Conservation (phyloP, 371 early-diverging fungal species). For the Nosema muscidifuracis region DNA sequence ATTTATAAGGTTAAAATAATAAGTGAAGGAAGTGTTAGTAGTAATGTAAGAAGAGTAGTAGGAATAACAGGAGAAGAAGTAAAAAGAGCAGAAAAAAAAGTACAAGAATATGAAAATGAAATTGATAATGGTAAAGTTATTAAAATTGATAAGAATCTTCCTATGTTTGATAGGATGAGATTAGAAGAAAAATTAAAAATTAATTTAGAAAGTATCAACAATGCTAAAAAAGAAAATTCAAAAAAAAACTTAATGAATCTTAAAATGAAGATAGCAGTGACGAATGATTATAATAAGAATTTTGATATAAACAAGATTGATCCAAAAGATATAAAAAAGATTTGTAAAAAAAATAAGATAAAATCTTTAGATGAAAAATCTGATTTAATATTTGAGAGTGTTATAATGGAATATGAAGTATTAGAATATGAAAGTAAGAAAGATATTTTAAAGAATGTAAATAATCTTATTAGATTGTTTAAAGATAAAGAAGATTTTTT, state of each 20-base stretch:
- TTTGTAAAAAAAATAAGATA: background rate
- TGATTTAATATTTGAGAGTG: background rate
- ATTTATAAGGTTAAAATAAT: conserved; percentile 78
- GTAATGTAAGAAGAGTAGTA: conserved; percentile 88
- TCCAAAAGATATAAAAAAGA: too few relatives aligned
- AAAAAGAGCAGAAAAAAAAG: conserved; percentile 45
- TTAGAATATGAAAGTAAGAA: background rate
- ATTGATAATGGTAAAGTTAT: conserved; percentile 28
- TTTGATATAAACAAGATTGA: too few relatives aligned
- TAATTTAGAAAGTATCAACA: conserved; percentile 27
- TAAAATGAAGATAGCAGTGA: background rate
- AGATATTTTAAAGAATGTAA: conserved; percentile 2
- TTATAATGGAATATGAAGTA: background rate
- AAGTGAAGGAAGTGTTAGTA: conserved; percentile 85
- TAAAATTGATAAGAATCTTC: conserved; percentile 28
- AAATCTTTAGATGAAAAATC: background rate
- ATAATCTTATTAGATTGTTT: background rate
- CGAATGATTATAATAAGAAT: too few relatives aligned
- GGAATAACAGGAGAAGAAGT: conserved; percentile 75
- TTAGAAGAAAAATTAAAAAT: conserved; percentile 32
- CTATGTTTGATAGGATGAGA: conserved; percentile 19
- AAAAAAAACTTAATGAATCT: background rate
- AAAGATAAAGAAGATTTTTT: conserved; percentile 1
- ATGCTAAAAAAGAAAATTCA: background rate
- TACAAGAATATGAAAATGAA: conserved; percentile 12